These are phyloP conservation scores for Vigna trinervia DNA, from an alignment of 306 rosid genomes.

Conservation along the genomic window DNA sequence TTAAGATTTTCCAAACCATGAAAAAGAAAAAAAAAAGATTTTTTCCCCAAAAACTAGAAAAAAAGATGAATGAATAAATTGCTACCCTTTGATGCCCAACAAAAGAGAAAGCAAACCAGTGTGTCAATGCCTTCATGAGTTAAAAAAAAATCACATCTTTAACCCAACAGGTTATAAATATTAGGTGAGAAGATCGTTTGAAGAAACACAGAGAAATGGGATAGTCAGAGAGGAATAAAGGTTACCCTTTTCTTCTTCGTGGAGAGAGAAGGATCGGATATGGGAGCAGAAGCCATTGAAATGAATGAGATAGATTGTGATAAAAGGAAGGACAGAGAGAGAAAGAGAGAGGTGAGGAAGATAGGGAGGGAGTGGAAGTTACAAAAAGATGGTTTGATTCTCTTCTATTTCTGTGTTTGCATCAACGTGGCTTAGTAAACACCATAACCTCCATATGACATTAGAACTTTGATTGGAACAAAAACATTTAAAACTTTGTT, in stretches of 20 bases:
- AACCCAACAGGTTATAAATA: slow-evolving; percentile 10
- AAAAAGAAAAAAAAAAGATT: neutral
- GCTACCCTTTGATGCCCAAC: slow-evolving; percentile 21
- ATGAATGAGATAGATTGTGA: slow-evolving; percentile 31
- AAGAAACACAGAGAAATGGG: neutral
- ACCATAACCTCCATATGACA: slow-evolving; percentile 27
- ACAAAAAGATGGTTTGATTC: slow-evolving; percentile 40
- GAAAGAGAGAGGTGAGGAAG: slow-evolving; percentile 3
- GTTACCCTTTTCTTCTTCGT: slow-evolving; percentile 60
- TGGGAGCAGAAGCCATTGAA: slow-evolving; percentile 55
- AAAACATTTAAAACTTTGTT: too few species aligned
- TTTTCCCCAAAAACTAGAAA: neutral
- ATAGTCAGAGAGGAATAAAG: neutral
- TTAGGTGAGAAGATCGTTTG: neutral
- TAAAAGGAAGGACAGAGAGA: neutral
- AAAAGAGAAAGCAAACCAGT: slow-evolving; percentile 29
- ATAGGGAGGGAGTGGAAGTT: slow-evolving; percentile 71
- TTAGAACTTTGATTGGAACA: too few species aligned
- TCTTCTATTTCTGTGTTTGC: slow-evolving; percentile 3
- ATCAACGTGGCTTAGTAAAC: slow-evolving; percentile 26
- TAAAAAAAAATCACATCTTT: slow-evolving; percentile 1
- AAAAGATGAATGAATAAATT: neutral
- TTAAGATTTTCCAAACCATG: neutral
- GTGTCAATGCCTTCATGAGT: neutral
- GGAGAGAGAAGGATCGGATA: slow-evolving; percentile 47